Base-by-base conservation (phyloP, 345 rosid genomes). In the Lumnitzera racemosa region DNA sequence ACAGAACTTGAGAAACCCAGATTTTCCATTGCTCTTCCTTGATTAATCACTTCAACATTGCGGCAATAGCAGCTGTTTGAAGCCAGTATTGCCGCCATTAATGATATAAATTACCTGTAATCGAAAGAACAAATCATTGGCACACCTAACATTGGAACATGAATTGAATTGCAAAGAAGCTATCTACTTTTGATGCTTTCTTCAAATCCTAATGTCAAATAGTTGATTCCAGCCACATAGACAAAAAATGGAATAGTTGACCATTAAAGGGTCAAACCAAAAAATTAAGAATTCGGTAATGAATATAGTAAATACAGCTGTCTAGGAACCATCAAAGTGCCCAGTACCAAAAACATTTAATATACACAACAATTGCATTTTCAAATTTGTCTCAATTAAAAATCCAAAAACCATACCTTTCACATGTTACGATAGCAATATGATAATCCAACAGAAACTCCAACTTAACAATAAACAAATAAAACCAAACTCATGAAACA, bases 61-160 rank as follows among this genome's bases (percentile, higher is more conserved):
- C 54, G 64, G 71, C 79, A 66, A 70, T 71, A 82, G 53, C 86
- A 87, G 78, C 91, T 63, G 60, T 85, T 83, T 43, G 91, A 92
- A 76, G 90, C 96, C 73, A 92, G 72, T 65, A 86, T 24, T 36
- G 83, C 96, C 62, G 80, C 82, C 99, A 92, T 92, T 59, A 57
- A 64, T 63, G 70, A 70, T 51, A 58, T 41, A 47, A 53, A n/a
- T 51, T 61, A 76, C 83, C 76, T 50, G 20, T 15, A 15, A 16
- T 49, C 51, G 17, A 16, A 48, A 50, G 59, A 53, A 57, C 27
- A 47, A 53, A 31, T 11, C 5, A 53, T n/a, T n/a, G 24, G 5
- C 52, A 49, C 5, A 14, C 52, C 20, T 13, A 49, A 49, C 20
- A 49, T 12, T 14, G 20, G 9, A 16, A 16, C n/a, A 49, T 49